Percentiles rank a stretch among this genome's conserved stretches.
phyloP scores from a whole-genome alignment of 768 basidiomycete species.

The Suillus sp. region DNA sequence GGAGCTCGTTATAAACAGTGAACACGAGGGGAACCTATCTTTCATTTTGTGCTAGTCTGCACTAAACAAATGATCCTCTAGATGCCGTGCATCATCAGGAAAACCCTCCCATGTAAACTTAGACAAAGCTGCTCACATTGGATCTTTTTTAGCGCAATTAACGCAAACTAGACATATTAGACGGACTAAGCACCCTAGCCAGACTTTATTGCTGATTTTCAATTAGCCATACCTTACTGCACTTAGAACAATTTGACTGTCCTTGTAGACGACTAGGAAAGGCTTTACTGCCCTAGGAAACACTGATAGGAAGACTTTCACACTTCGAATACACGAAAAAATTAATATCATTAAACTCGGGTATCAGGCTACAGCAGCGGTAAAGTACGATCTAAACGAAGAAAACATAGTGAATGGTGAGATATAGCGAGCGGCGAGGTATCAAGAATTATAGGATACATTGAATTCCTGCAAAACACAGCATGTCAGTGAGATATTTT shows the following conservation, averaged over 20 bases:
- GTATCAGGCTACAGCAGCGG: not conserved
- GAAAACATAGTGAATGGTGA: not conserved
- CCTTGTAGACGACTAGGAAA: not conserved
- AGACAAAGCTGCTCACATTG: not conserved
- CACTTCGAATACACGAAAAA: not conserved
- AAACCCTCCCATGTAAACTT: not conserved
- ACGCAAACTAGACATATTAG: not conserved
- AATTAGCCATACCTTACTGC: not conserved
- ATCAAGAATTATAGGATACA: not conserved
- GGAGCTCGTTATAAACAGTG: no score
- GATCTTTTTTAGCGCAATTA: not conserved
- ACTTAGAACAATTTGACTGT: not conserved
- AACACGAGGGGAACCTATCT: no score
- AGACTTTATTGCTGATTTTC: slow-evolving; percentile 2
- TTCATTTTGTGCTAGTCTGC: no score
- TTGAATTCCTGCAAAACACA: not conserved
- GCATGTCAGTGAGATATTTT: not conserved
- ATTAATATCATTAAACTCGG: not conserved
- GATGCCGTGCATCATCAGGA: no score
- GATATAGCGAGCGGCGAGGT: not conserved
- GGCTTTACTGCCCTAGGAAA: no score
- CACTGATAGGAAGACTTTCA: not conserved
- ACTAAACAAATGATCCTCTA: no score
- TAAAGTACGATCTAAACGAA: no score
- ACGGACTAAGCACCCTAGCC: not conserved